Evolutionary conservation across 352 stramenopile species (phyloP).

Genomic region (Sclerospora graminicola): DNA sequence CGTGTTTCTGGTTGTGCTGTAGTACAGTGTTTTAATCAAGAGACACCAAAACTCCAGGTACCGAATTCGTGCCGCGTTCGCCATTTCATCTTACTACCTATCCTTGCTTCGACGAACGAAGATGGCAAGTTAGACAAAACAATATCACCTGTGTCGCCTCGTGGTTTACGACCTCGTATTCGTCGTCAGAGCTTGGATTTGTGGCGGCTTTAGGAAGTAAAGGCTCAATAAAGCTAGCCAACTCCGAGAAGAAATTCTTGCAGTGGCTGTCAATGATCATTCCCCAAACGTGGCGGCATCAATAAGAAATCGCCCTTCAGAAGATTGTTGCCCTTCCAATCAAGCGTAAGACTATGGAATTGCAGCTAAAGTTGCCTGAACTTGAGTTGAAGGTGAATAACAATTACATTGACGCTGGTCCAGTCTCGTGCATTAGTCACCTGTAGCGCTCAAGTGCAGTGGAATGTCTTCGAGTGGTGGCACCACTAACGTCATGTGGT

Average conservation of each 20-base stretch:
- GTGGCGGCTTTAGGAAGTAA: constrained; percentile 33
- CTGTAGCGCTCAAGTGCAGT: constrained; percentile 10
- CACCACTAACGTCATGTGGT: constrained; percentile 18
- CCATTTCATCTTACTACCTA: constrained; percentile 14
- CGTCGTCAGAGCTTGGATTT: constrained; percentile 42
- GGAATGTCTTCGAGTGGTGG: constrained; percentile 9
- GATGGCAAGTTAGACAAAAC: constrained; percentile 5
- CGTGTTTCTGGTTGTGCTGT: constrained; percentile 17
- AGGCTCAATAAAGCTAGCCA: constrained; percentile 31
- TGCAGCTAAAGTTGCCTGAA: constrained; percentile 35
- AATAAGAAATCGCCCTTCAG: constrained; percentile 63
- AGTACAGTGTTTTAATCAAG: constrained; percentile 16
- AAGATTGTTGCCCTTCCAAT: constrained; percentile 55
- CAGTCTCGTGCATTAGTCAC: constrained; percentile 16
- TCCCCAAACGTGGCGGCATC: constrained; percentile 54
- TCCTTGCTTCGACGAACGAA: constrained; percentile 16
- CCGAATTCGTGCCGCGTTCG: constrained; percentile 21
- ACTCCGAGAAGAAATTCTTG: constrained; percentile 45
- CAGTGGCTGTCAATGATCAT: constrained; percentile 40
- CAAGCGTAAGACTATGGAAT: constrained; percentile 39
- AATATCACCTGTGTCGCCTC: constrained; percentile 21
- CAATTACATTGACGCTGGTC: constrained; percentile 16
- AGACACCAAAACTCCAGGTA: constrained; percentile 28
- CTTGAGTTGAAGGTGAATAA: constrained; percentile 27
- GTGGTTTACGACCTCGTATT: constrained; percentile 18